Conservation (phyloP, 768 basidiomycete species). For the Termitomyces heimii region DNA sequence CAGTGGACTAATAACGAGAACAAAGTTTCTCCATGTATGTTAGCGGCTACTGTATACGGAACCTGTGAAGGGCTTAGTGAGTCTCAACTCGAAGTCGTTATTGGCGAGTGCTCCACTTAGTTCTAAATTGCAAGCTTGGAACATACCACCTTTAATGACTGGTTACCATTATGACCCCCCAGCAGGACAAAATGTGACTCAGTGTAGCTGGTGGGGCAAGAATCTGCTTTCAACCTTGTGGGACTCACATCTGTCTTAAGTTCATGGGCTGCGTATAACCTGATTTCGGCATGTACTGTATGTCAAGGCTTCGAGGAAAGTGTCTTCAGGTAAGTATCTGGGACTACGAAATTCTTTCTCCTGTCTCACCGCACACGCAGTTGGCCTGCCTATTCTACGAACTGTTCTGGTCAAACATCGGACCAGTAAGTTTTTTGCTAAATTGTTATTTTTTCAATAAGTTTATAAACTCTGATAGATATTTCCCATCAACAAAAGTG, state of each 20-base stretch:
- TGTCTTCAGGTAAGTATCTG: constrained; percentile 25
- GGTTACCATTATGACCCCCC: not conserved
- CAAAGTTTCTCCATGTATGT: constrained; percentile 27
- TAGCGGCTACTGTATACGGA: constrained; percentile 28
- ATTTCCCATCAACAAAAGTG: constrained; percentile 32
- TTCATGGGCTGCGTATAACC: constrained; percentile 54
- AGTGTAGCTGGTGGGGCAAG: constrained; percentile 33
- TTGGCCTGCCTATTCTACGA: constrained; percentile 4
- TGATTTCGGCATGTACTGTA: constrained; percentile 43
- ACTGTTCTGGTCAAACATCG: constrained; percentile 8
- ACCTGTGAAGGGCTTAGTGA: constrained; percentile 31
- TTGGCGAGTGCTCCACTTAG: not conserved
- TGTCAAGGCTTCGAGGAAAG: constrained; percentile 34
- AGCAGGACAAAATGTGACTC: constrained; percentile 11
- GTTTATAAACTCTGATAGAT: constrained; percentile 16
- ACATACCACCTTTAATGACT: constrained; percentile 15
- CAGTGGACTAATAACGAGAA: constrained; percentile 31
- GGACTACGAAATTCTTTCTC: not conserved
- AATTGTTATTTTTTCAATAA: not conserved
- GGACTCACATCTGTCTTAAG: constrained; percentile 19
- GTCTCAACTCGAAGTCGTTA: constrained; percentile 6
- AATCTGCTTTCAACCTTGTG: not conserved
- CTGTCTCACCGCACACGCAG: not conserved
- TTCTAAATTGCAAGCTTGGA: constrained; percentile 21
- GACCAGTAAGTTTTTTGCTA: constrained; percentile 1